These are phyloP conservation scores for Phlegmacium glaucopus DNA, from an alignment of 768 basidiomycete genomes.

Conservation along the genomic window DNA sequence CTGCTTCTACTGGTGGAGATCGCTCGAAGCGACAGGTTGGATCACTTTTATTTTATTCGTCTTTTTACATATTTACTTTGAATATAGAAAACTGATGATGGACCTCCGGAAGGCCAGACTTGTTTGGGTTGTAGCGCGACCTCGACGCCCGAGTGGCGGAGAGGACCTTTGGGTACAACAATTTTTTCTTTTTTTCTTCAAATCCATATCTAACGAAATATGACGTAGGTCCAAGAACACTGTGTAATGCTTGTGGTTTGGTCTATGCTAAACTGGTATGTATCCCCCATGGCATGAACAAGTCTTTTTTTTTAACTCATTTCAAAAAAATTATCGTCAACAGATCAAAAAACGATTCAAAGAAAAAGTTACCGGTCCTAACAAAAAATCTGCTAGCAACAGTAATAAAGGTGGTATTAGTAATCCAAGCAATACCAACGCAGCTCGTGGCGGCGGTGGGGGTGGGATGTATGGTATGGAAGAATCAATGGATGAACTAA, in stretches of 20 bases:
- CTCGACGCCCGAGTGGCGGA: slow-evolving; percentile 83
- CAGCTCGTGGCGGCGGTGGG: slow-evolving; percentile 1
- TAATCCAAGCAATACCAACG: background rate
- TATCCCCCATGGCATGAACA: too few species aligned
- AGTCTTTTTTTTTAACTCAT: too few species aligned
- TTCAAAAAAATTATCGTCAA: background rate
- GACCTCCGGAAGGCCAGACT: slow-evolving; percentile 59
- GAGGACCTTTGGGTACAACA: slow-evolving; percentile 71
- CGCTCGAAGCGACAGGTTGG: slow-evolving; percentile 3
- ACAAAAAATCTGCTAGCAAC: background rate
- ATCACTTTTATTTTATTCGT: background rate
- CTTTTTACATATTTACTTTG: too few species aligned
- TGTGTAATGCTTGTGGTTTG: slow-evolving; percentile 84
- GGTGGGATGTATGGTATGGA: slow-evolving; percentile 1
- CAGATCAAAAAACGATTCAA: slow-evolving; percentile 16
- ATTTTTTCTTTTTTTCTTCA: slow-evolving; percentile 2
- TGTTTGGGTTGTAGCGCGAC: slow-evolving; percentile 83
- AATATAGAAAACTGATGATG: slow-evolving; percentile 39
- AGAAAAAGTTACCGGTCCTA: slow-evolving; percentile 5
- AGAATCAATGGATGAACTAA: slow-evolving; percentile 6
- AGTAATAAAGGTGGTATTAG: background rate
- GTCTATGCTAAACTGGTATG: slow-evolving; percentile 68
- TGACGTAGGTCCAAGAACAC: slow-evolving; percentile 68
- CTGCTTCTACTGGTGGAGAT: background rate
- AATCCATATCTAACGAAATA: slow-evolving; percentile 1